Evolutionary conservation across 495 filamentous ascomycete species (phyloP).

Genomic region (Podospora pseudocomata): DNA sequence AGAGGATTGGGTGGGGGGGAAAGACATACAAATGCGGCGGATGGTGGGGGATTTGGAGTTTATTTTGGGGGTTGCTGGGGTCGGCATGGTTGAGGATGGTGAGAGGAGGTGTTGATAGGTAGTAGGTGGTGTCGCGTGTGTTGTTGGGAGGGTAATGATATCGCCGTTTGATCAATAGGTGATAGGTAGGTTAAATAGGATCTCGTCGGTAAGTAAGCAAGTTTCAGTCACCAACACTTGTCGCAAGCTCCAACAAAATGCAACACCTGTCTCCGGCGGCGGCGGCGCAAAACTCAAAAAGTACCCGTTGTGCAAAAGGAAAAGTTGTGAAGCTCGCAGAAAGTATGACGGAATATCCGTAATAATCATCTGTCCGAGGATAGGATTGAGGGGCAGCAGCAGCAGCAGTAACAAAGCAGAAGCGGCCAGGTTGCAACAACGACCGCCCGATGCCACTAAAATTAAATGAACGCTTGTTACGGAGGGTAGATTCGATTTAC

Average conservation of each 20-base stretch:
- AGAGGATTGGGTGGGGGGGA: slow-evolving; percentile 8
- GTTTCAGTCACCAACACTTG: too few relatives aligned
- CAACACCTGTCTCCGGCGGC: too few relatives aligned
- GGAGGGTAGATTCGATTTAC: too few relatives aligned
- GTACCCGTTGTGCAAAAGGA: too few relatives aligned
- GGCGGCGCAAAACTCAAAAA: too few relatives aligned
- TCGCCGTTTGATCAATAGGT: neutral
- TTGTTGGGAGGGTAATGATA: neutral
- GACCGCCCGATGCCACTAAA: neutral
- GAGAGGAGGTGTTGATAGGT: neutral
- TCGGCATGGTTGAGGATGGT: slow-evolving; percentile 26
- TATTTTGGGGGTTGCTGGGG: slow-evolving; percentile 46
- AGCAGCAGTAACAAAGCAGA: neutral
- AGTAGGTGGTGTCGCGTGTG: neutral
- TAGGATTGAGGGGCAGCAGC: neutral
- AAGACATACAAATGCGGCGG: slow-evolving; percentile 63
- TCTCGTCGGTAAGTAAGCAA: too few relatives aligned
- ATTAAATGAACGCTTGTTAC: neutral
- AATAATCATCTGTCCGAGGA: too few relatives aligned
- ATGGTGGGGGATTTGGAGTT: slow-evolving; percentile 79
- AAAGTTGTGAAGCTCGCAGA: neutral
- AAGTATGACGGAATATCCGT: neutral
- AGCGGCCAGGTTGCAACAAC: slow-evolving; percentile 18
- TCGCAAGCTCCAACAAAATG: too few relatives aligned
- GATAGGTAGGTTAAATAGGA: too few relatives aligned